Evolutionary conservation across 2,329 filamentous ascomycete genomes (phyloP).

Genomic region (Trichoderma gracile): DNA sequence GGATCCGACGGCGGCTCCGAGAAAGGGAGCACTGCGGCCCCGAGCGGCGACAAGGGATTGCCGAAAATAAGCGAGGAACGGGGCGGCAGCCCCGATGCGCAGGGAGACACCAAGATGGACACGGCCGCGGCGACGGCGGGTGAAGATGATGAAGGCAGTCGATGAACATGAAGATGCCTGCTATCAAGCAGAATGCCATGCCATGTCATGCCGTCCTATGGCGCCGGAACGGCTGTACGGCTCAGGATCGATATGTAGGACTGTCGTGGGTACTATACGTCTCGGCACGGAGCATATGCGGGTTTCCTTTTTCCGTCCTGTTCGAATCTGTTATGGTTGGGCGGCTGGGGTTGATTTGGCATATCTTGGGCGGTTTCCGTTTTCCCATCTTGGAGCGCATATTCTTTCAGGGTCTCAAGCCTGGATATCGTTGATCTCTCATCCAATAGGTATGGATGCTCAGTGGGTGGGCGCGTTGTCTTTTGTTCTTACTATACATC

Average conservation of each 20-base stretch:
- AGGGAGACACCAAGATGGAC: slow-evolving; percentile 5
- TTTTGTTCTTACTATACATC: background rate
- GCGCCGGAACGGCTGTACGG: background rate
- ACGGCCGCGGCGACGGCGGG: background rate
- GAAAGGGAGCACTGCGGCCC: background rate
- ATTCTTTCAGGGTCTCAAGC: background rate
- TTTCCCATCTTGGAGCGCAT: background rate
- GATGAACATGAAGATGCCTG: background rate
- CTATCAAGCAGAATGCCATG: background rate
- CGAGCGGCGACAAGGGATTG: background rate
- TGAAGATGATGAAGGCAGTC: slow-evolving; percentile 3
- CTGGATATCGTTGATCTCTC: too few relatives aligned
- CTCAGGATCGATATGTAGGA: slow-evolving; percentile 12
- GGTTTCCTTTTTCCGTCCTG: background rate
- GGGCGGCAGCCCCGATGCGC: background rate
- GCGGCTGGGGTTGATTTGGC: background rate
- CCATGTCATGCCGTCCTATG: too few relatives aligned
- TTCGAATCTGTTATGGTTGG: background rate
- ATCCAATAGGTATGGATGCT: slow-evolving; percentile 5
- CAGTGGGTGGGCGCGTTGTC: background rate
- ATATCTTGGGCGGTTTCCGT: slow-evolving; percentile 12
- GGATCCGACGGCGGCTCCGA: background rate
- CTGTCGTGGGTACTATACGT: slow-evolving; percentile 4
- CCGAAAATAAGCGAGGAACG: slow-evolving; percentile 11
- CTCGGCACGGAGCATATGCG: slow-evolving; percentile 1